Percentiles rank a stretch among this genome's conserved stretches.
These are phyloP conservation scores for Pistacia vera DNA, from an alignment of 345 rosid genomes.

Conservation along the genomic window DNA sequence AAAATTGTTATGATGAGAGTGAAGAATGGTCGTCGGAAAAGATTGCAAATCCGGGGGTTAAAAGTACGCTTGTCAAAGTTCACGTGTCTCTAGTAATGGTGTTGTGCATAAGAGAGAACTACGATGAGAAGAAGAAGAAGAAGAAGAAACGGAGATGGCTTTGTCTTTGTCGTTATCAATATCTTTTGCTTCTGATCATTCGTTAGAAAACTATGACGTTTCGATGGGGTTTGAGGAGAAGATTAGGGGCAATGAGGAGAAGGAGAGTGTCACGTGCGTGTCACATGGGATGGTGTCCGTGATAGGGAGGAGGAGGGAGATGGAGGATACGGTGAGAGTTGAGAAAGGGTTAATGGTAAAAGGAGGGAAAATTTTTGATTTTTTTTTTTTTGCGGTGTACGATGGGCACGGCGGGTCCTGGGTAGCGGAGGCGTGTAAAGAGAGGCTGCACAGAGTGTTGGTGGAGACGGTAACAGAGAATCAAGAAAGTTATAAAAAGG, in stretches of 20 bases:
- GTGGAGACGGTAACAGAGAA: slow-evolving; percentile 36
- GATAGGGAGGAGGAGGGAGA: slow-evolving; percentile 65
- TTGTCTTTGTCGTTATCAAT: slow-evolving; percentile 25
- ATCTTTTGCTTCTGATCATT: slow-evolving; percentile 18
- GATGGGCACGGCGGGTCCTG: slow-evolving; percentile 75
- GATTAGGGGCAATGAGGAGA: neutral
- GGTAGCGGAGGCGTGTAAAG: slow-evolving; percentile 65
- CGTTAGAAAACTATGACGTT: slow-evolving; percentile 24
- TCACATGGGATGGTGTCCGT: slow-evolving; percentile 53
- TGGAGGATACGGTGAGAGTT: slow-evolving; percentile 65
- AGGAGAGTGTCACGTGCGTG: slow-evolving; percentile 5
- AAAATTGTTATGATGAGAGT: slow-evolving; percentile 21
- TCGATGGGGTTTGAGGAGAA: slow-evolving; percentile 21
- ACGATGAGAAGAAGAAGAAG: neutral
- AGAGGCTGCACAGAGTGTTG: slow-evolving; percentile 53
- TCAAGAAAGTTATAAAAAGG: too few relatives aligned
- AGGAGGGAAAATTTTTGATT: slow-evolving; percentile 35
- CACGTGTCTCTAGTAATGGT: too few relatives aligned
- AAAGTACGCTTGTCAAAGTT: slow-evolving; percentile 29
- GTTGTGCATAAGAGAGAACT: neutral
- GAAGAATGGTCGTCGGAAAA: slow-evolving; percentile 34
- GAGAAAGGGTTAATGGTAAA: slow-evolving; percentile 41
- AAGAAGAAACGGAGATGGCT: slow-evolving; percentile 28
- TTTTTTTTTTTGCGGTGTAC: slow-evolving; percentile 52
- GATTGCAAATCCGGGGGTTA: slow-evolving; percentile 30